Percentiles rank a stretch among this genome's conserved stretches.
Evolutionary conservation across 108 stramenopile genomes (phyloP).

Genomic region (Aureococcus anophagefferens): DNA sequence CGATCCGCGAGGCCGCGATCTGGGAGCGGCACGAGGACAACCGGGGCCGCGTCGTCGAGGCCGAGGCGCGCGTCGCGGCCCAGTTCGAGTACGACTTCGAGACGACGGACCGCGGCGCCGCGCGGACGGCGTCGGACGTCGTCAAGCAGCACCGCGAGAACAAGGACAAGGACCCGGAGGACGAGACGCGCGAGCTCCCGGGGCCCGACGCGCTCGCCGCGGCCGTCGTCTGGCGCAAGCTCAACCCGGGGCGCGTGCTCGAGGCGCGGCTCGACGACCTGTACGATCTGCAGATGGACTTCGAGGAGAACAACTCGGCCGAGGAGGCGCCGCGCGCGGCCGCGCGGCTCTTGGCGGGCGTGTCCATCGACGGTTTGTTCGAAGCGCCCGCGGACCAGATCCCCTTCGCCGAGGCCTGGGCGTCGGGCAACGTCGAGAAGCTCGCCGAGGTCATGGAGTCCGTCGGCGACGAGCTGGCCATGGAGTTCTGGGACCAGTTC

Average conservation of each 20-base stretch:
- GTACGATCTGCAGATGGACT: slow-evolving; percentile 7
- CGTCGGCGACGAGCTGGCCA: neutral
- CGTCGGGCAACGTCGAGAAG: neutral
- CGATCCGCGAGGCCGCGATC: neutral
- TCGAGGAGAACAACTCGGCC: neutral
- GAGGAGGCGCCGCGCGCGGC: neutral
- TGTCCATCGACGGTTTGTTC: neutral
- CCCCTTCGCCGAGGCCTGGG: neutral
- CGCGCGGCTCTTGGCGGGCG: slow-evolving; percentile 1
- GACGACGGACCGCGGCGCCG: neutral
- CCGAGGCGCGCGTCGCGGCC: neutral
- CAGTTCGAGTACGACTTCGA: neutral
- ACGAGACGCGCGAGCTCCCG: neutral
- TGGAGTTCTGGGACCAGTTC: neutral
- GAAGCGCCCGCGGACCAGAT: neutral
- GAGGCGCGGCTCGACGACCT: slow-evolving; percentile 17
- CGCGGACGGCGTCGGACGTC: neutral
- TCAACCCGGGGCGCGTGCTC: slow-evolving; percentile 1
- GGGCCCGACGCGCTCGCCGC: neutral
- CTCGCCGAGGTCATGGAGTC: neutral
- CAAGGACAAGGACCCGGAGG: slow-evolving; percentile 5
- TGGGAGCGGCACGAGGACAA: neutral
- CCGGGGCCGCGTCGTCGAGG: neutral
- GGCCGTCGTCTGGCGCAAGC: slow-evolving; percentile 4
- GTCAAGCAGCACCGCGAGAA: slow-evolving; percentile 1